A percentile compares a stretch with the other conserved stretches of the same genome.
Evolutionary conservation across 139 green algal species (phyloP).

Genomic region (Chlorella sorokiniana): DNA sequence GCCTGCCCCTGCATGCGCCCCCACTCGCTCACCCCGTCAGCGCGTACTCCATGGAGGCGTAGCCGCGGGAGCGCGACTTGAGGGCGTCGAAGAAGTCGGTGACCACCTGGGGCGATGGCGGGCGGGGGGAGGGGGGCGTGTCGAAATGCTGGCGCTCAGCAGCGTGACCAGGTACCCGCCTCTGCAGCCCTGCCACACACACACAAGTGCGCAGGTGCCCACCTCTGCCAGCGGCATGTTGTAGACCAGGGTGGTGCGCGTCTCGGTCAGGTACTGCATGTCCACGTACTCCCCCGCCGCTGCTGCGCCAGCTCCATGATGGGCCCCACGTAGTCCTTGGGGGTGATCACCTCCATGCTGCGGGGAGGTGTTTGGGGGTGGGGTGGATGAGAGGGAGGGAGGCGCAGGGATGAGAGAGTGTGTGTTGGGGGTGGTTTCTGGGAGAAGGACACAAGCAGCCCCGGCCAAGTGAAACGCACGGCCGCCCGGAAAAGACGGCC

Average conservation of each 20-base stretch:
- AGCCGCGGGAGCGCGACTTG: conserved; percentile 91
- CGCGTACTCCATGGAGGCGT: conserved; percentile 97
- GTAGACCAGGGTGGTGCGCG: conserved; percentile 87
- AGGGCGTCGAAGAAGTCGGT: conserved; percentile 98
- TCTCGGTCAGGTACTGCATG: conserved; percentile 95
- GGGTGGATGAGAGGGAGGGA: background rate
- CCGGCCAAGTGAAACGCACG: too few species aligned
- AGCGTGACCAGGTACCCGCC: too few species aligned
- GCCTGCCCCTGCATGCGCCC: background rate
- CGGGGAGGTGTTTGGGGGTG: background rate
- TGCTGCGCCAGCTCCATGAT: conserved; percentile 93
- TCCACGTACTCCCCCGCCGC: conserved; percentile 89
- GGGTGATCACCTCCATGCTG: conserved; percentile 82
- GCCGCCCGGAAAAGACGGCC: too few species aligned
- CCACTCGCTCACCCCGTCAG: conserved; percentile 50
- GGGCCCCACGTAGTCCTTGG: conserved; percentile 91
- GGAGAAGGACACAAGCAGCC: background rate
- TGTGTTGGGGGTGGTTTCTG: background rate
- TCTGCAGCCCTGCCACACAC: too few species aligned
- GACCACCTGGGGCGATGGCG: conserved; percentile 69
- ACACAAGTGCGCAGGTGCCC: too few species aligned
- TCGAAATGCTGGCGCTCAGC: background rate
- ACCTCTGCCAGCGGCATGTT: conserved; percentile 94
- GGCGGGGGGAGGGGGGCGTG: background rate
- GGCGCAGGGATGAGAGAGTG: background rate